Base-by-base conservation (phyloP, 345 rosid genomes). In the Melastoma malabathricum region DNA sequence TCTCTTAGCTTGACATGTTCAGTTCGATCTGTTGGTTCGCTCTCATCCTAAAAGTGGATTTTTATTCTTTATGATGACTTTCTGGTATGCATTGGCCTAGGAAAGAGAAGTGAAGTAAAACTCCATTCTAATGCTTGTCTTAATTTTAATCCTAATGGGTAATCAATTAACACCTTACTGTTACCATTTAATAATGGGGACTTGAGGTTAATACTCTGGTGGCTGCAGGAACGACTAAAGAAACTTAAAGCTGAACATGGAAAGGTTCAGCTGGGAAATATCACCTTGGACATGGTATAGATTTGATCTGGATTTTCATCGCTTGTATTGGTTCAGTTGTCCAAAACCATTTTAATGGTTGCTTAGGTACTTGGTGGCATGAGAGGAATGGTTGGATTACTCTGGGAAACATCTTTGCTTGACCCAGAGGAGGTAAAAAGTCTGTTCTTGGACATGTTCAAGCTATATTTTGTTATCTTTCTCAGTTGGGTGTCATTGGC, bases 331-430 rank as follows among this genome's bases (percentile, higher is more conserved):
- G 4, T 4, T 22, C 25, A 22, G 25, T 22, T 22, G 25, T 22
- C 25, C 25, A 22, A 22, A 22, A 22, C 25, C 25, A 22, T 22
- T 22, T 22, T 22, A 22, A 22, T 22, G 25, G 25, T 22, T 34
- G 13, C n/a, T 14, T 3, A 92, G 98, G 96, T 92, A 39, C 69
- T 87, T 55, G 95, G 98, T 47, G 98, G 98, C 53, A 92, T 92
- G 98, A 81, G 98, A 76, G 98, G 97, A 72, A 92, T 92, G 98
- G 80, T 92, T 48, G 94, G 98, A 41, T 61, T 92, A 62, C 81
- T 92, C 6, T 87, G 98, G 98, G 97, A 92, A 72, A 88, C 97
- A 58, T 92, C 98, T 38, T 76, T 92, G 61, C 96, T 92, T 43
- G 98, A 92, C 59, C 81, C 97, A 3, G 97, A 92, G 27, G 98